Evolutionary conservation across 768 basidiomycete genomes (phyloP).

Genomic region (Suillus weaverae): DNA sequence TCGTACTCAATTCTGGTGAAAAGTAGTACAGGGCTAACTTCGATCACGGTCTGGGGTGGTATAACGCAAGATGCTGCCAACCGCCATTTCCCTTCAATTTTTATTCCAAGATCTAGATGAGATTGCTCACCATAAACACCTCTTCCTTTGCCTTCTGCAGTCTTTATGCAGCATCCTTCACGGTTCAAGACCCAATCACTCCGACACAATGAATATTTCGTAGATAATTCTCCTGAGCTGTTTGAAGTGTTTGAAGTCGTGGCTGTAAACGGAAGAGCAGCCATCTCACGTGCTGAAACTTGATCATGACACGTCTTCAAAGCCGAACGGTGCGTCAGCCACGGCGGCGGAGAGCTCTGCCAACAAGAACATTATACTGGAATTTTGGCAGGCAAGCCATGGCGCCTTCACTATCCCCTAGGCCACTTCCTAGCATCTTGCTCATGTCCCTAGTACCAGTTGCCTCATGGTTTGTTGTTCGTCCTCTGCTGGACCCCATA

Average conservation of each 20-base stretch:
- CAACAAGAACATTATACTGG: neutral
- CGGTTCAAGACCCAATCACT: constrained; percentile 38
- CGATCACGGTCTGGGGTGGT: constrained; percentile 64
- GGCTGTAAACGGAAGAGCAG: constrained; percentile 15
- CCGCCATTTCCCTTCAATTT: constrained; percentile 28
- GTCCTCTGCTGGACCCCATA: constrained; percentile 68
- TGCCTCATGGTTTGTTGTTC: constrained; percentile 69
- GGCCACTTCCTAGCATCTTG: constrained; percentile 52
- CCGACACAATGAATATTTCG: neutral
- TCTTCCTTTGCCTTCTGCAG: constrained; percentile 50
- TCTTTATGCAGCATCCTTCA: constrained; percentile 48
- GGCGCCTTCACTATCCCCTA: constrained; percentile 34
- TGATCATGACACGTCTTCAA: neutral
- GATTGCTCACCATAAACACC: constrained; percentile 59
- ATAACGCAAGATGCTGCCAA: constrained; percentile 23
- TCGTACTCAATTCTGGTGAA: constrained; percentile 71
- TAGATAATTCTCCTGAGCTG: neutral
- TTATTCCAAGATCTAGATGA: neutral
- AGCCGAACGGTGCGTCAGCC: neutral
- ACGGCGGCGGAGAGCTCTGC: neutral
- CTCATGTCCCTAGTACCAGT: constrained; percentile 64
- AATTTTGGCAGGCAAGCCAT: constrained; percentile 14
- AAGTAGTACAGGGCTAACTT: constrained; percentile 84
- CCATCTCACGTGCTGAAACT: constrained; percentile 13
- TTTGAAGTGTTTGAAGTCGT: constrained; percentile 7